Conservation (phyloP, 2,329 filamentous ascomycete species). For the Cladosporium sphaerospermum region DNA sequence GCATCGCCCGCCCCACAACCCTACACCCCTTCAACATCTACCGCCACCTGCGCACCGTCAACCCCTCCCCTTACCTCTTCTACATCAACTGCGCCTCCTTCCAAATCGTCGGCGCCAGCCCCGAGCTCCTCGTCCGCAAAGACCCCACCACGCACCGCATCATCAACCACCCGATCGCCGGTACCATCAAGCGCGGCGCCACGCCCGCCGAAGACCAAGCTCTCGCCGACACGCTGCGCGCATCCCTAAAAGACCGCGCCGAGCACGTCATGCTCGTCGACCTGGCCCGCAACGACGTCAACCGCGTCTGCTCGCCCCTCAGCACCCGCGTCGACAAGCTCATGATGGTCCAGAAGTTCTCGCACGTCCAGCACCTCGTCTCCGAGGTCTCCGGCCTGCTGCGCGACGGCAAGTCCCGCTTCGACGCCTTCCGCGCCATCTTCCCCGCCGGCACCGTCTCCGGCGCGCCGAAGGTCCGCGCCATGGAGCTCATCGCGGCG, state of each 20-base stretch:
- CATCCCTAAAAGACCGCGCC: conserved; percentile 82
- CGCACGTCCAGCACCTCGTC: conserved; percentile 93
- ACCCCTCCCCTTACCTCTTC: conserved; percentile 95
- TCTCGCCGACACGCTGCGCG: conserved; percentile 69
- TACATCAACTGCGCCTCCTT: conserved; percentile 89
- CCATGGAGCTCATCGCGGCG: conserved; percentile 96
- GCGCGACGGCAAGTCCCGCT: conserved; percentile 74
- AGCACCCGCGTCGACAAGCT: conserved; percentile 86
- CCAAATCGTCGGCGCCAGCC: conserved; percentile 90
- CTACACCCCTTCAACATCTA: conserved; percentile 98
- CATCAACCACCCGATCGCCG: conserved; percentile 94
- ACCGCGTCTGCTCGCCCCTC: conserved; percentile 85
- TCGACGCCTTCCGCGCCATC: conserved; percentile 88
- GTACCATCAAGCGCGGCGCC: conserved; percentile 82
- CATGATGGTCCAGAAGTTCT: conserved; percentile 93
- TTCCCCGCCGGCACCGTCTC: conserved; percentile 96
- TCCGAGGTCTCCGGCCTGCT: conserved; percentile 93
- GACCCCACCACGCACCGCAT: conserved; percentile 65
- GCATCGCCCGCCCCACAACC: conserved; percentile 80
- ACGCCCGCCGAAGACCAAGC: conserved; percentile 73
- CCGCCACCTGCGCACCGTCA: conserved; percentile 90
- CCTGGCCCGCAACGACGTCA: conserved; percentile 91
- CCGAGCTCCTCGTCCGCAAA: conserved; percentile 88
- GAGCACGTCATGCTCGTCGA: conserved; percentile 98
- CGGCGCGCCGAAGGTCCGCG: conserved; percentile 89